These are phyloP conservation scores for Aquilaria malaccensis DNA, from an alignment of 345 rosid species.

Conservation along the genomic window DNA sequence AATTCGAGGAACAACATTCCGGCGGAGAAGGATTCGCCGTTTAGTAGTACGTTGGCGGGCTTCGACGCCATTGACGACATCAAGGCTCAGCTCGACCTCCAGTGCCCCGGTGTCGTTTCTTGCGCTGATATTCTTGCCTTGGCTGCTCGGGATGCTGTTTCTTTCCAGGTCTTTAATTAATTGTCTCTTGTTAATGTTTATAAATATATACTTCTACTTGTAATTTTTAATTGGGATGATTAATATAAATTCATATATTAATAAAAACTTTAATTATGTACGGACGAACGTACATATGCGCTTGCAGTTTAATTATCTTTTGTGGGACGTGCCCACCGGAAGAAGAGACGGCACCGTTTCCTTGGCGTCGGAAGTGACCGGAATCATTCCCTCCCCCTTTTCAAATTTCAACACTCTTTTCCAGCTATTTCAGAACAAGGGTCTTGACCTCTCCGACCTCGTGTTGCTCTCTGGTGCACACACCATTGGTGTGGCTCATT, in stretches of 20 bases:
- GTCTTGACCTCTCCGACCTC: slow-evolving; percentile 35
- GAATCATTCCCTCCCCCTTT: slow-evolving; percentile 40
- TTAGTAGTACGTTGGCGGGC: slow-evolving; percentile 33
- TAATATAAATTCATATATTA: no score
- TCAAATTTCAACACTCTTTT: slow-evolving; percentile 36
- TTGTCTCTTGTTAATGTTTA: not conserved
- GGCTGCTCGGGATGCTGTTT: slow-evolving; percentile 58
- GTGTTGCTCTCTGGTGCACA: slow-evolving; percentile 60
- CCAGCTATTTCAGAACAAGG: slow-evolving; percentile 24
- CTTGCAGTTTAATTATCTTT: slow-evolving; percentile 28
- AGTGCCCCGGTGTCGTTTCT: slow-evolving; percentile 45
- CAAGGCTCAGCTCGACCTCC: slow-evolving; percentile 31
- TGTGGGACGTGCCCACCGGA: slow-evolving; percentile 49
- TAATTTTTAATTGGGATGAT: no score
- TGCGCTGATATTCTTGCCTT: slow-evolving; percentile 57
- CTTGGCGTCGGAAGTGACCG: slow-evolving; percentile 27
- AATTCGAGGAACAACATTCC: slow-evolving; percentile 20
- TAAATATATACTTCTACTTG: no score
- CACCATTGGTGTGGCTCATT: slow-evolving; percentile 50
- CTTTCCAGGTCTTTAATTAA: slow-evolving; percentile 20
- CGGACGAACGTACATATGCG: not conserved
- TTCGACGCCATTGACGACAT: slow-evolving; percentile 53
- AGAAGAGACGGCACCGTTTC: slow-evolving; percentile 54
- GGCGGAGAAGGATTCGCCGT: slow-evolving; percentile 47
- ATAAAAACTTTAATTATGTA: not conserved